A percentile compares a stretch with the other conserved stretches of the same genome.
phyloP scores from a whole-genome alignment of 306 rosid genomes.

The Cajanus cajan region DNA sequence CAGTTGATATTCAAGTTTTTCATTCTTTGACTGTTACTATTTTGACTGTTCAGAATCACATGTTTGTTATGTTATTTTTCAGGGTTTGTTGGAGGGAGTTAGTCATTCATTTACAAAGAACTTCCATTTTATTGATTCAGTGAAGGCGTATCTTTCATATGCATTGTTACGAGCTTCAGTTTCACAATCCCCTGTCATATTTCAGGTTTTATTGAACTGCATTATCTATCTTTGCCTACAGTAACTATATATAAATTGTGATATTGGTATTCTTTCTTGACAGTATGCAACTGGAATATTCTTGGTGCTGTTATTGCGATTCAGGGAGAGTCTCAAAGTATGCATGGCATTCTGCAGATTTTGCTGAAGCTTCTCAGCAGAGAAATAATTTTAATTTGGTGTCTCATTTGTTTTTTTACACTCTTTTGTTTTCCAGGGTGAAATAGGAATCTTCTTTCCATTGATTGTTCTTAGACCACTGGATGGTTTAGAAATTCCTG shows the following conservation, averaged over 20 bases:
- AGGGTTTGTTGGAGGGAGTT: slow-evolving; percentile 99
- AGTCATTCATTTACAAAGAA: slow-evolving; percentile 89
- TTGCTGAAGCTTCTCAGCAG: slow-evolving; percentile 20
- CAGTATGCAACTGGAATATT: slow-evolving; percentile 98
- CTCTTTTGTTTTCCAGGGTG: slow-evolving; percentile 74
- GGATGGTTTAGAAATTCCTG: slow-evolving; percentile 76
- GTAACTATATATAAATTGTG: slow-evolving; percentile 24
- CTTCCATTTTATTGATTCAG: slow-evolving; percentile 98
- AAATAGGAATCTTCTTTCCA: slow-evolving; percentile 98
- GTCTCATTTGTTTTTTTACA: slow-evolving; percentile 20
- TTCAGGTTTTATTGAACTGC: slow-evolving; percentile 65
- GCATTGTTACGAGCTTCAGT: slow-evolving; percentile 95
- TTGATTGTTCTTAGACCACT: slow-evolving; percentile 88
- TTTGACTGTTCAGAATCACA: slow-evolving; percentile 16
- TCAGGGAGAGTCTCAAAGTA: slow-evolving; percentile 99
- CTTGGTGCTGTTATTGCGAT: slow-evolving; percentile 84
- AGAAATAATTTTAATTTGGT: slow-evolving; percentile 32
- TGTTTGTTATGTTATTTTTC: slow-evolving; percentile 33
- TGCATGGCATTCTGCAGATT: slow-evolving; percentile 39
- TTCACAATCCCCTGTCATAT: slow-evolving; percentile 88
- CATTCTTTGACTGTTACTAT: slow-evolving; percentile 5
- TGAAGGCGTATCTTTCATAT: slow-evolving; percentile 98
- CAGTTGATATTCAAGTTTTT: slow-evolving; percentile 24
- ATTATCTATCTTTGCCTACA: slow-evolving; percentile 11
- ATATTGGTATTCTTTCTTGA: slow-evolving; percentile 38